Base-by-base conservation (phyloP, 805 yeast genomes). In the Zygotorulaspora danielsina region DNA sequence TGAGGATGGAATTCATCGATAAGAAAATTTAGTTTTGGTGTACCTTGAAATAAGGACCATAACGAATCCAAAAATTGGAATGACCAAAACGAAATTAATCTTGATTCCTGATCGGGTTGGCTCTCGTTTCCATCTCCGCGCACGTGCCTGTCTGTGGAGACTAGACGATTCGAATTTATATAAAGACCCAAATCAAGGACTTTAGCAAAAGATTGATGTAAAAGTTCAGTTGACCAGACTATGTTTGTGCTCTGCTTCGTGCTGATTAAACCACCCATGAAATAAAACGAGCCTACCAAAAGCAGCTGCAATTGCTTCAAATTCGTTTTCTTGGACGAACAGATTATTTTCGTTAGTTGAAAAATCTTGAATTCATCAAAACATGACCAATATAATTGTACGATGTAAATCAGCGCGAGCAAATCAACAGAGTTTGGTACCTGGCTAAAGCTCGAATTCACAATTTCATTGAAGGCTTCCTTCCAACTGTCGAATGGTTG, bases 341-440 rank as follows among this genome's bases (percentile, higher is more conserved):
- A 45, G 27, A 61, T 36, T 19, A 55, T 25, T 41, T 57, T 57
- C 6, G 61, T 49, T 7, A 56, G 36, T 27, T 53, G 47, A 34
- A 54, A 58, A 13, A 61, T 38, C 22, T 48, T 50, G 12, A 45
- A 47, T 25, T 55, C 50, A 45, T 54, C 52, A 22, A 57, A 42
- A 41, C 63, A 57, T 3, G 48, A 46, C 60, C 60, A 55, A 41
- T 53, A 52, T 25, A 58, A 46, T 41, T 60, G 65, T 20, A 57
- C 50, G 9, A 60, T 48, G 33, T 49, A 51, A 11, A 53, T 38
- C 11, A 55, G 29, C 4, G 49, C 42, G 21, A 57, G 30, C 12
- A 55, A 25, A n/a, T 25, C 30, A 11, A 50, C 31, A 4, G 57
- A 54, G 29, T 54, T 46, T 18, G 39, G 35, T 15, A 17, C 10